A percentile compares a stretch with the other conserved stretches of the same genome.
These are phyloP conservation scores for Mikania micrantha DNA, from an alignment of 129 eudicot genomes.

Conservation along the genomic window DNA sequence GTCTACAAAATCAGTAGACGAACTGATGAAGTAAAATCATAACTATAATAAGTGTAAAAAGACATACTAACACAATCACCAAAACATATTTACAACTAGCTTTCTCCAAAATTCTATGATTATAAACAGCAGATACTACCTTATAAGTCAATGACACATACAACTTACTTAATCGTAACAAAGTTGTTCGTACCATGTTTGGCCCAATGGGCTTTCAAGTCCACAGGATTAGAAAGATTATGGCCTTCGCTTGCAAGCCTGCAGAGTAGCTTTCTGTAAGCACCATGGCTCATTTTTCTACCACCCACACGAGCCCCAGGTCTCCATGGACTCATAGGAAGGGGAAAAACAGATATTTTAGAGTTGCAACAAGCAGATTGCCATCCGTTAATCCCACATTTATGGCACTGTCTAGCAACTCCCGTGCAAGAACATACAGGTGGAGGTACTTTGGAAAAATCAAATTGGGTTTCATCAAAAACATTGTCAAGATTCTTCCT, in stretches of 20 bases:
- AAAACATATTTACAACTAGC: slow-evolving; percentile 14
- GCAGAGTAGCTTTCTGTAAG: slow-evolving; percentile 36
- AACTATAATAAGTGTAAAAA: neutral
- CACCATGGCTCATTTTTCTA: slow-evolving; percentile 57
- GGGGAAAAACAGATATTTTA: slow-evolving; percentile 42
- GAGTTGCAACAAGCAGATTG: slow-evolving; percentile 54
- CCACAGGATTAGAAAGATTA: slow-evolving; percentile 42
- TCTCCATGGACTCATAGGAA: slow-evolving; percentile 43
- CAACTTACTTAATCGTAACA: slow-evolving; percentile 33
- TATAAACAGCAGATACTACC: neutral
- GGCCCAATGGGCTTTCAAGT: slow-evolving; percentile 57
- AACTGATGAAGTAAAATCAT: slow-evolving; percentile 1
- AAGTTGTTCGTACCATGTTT: slow-evolving; percentile 61
- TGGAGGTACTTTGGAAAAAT: slow-evolving; percentile 37
- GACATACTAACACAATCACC: neutral
- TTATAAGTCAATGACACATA: slow-evolving; percentile 1
- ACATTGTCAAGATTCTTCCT: slow-evolving; percentile 26
- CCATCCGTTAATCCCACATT: slow-evolving; percentile 53
- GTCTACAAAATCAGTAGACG: neutral
- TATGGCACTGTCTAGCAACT: slow-evolving; percentile 47
- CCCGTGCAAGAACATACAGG: slow-evolving; percentile 58
- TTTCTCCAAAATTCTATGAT: slow-evolving; percentile 13
- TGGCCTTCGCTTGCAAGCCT: slow-evolving; percentile 45
- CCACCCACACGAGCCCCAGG: slow-evolving; percentile 48
- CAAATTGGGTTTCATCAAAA: slow-evolving; percentile 25